phyloP scores from a whole-genome alignment of 176 grass and related monocot genomes.

The Aegilops tauschii region DNA sequence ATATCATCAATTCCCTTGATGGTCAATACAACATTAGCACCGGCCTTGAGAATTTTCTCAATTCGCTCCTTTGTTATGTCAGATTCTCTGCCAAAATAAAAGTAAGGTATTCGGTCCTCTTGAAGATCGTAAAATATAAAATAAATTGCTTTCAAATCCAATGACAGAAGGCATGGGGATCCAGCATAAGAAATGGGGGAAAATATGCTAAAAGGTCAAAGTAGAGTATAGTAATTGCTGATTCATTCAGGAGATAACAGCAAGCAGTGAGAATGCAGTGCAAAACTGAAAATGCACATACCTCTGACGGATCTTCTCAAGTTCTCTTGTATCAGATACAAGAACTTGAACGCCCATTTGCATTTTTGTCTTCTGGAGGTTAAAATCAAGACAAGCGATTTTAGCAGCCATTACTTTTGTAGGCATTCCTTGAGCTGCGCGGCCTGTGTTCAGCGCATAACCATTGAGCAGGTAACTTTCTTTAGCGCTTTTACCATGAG shows the following conservation, averaged over 20 bases:
- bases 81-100: conserved; percentile 53
- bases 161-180: background rate
- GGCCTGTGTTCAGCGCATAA: conserved; percentile 81
- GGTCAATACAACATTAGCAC: conserved; percentile 88
- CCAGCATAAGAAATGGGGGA: background rate
- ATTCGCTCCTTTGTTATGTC: conserved; percentile 92
- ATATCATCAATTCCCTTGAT: conserved; percentile 98
- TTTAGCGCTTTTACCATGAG: conserved; percentile 77
- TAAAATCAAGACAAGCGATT: conserved; percentile 94
- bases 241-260: background rate
- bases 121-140: background rate
- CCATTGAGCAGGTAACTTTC: conserved; percentile 89
- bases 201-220: background rate
- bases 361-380: conserved; percentile 97
- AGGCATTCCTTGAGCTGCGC: conserved; percentile 93
- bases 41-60: conserved; percentile 77
- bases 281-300: conserved; percentile 14
- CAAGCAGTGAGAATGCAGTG: background rate
- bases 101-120: background rate
- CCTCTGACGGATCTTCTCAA: conserved; percentile 89
- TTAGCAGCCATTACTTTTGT: conserved; percentile 69
- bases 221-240: background rate
- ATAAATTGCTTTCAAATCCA: background rate
- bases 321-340: conserved; percentile 87
- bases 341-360: conserved; percentile 92